Evolutionary conservation across 2,329 filamentous ascomycete genomes (phyloP).

Genomic region (Fragosphaeria purpurea): DNA sequence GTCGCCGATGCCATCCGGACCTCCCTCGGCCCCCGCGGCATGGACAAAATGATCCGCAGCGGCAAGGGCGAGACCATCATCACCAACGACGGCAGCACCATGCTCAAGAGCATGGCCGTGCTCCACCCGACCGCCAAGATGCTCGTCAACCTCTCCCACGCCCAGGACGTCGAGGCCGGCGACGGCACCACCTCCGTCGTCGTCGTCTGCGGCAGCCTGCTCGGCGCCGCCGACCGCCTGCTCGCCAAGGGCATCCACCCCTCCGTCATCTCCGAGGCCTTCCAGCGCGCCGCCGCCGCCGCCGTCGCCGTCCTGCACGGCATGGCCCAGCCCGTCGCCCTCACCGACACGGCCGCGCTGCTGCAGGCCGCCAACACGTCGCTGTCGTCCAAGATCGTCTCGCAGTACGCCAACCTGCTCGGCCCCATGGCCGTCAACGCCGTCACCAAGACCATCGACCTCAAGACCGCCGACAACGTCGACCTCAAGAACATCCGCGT

Average conservation of each 20-base stretch:
- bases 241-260: slow-evolving; percentile 92
- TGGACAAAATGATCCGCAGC: slow-evolving; percentile 99
- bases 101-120: slow-evolving; percentile 97
- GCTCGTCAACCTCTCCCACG: slow-evolving; percentile 93
- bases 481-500: slow-evolving; percentile 95
- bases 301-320: slow-evolving; percentile 84
- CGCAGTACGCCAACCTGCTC: slow-evolving; percentile 87
- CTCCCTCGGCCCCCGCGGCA: slow-evolving; percentile 88
- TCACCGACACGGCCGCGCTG: slow-evolving; percentile 79
- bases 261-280: slow-evolving; percentile 93
- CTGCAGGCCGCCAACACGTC: slow-evolving; percentile 96
- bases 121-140: slow-evolving; percentile 99
- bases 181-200: slow-evolving; percentile 98
- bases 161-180: slow-evolving; percentile 96
- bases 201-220: slow-evolving; percentile 89
- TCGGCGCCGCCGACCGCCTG: slow-evolving; percentile 86
- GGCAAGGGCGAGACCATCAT: slow-evolving; percentile 97
- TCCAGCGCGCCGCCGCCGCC: slow-evolving; percentile 85
- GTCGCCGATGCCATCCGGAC: slow-evolving; percentile 97
- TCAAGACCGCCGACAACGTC: slow-evolving; percentile 91
- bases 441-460: slow-evolving; percentile 89
- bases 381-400: slow-evolving; percentile 96
- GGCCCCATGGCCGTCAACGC: slow-evolving; percentile 98
- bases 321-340: slow-evolving; percentile 89
- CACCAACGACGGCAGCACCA: slow-evolving; percentile 98